Base-by-base conservation (phyloP, 78 protist species). In the Dictyostelium brefeldianum region DNA sequence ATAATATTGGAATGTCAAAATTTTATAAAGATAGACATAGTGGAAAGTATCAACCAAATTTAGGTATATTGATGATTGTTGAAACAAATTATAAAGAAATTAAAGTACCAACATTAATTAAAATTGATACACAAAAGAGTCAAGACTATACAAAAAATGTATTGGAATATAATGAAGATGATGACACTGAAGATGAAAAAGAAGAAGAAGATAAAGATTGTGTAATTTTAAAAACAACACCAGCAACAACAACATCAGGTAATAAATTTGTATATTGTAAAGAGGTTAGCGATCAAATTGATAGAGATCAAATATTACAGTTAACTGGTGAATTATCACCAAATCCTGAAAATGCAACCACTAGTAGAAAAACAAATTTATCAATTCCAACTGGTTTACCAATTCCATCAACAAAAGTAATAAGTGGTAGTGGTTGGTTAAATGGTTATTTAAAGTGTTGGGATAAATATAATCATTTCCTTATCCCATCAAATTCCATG, bases 121-220 rank as follows among this genome's bases (percentile, higher is more conserved):
- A 43, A 15, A 64, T 87, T 6, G 92, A 87, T 29, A 64, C 51
- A 41, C 20, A 27, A 47, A 74, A 51, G 12, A 87, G 67, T 48
- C 20, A 11, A 8, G 57, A 77, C 9, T 87, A 87, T 31, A 20
- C 31, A 9, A 36, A 10, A 64, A 14, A 51, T 10, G 12, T 64
- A 2, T 22, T 54, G 11, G 43, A 77, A 6, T 87, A 56, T 62
- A 51, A 87, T 77, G 92, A 87, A 20, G 83, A 87, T 51, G 67
- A 77, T 10, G 92, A 87, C 31, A 87, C 92, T 3, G 92, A 87
- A 3, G 84, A 74, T 77, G 92, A 87, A 64, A 5, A 25, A 1
- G 43, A 14, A 31, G 36, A 25, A 1, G 43, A 25, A 22, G 69
- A 22, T 9, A 59, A 59, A 22, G 14, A 22, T 59, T 59, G 69